A percentile compares a stretch with the other conserved stretches of the same genome.
Evolutionary conservation across 441 rosid species (phyloP).

Genomic region (Manihot esculenta): DNA sequence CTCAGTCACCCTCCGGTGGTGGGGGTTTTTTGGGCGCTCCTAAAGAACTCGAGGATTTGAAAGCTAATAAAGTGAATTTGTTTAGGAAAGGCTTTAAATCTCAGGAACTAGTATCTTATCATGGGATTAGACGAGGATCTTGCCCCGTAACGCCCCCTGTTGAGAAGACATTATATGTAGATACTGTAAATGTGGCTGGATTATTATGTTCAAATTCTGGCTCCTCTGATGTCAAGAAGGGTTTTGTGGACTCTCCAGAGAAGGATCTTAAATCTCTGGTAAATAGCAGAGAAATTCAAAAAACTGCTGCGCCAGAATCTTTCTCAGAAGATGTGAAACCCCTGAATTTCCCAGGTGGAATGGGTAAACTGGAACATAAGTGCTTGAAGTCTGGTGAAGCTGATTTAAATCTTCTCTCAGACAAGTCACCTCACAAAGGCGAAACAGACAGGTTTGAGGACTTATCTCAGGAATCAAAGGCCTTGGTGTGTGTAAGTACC

Average conservation of each 20-base stretch:
- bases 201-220: constrained; percentile 26
- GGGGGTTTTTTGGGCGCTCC: constrained; percentile 51
- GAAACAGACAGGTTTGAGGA: constrained; percentile 25
- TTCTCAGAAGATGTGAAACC: constrained; percentile 27
- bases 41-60: constrained; percentile 48
- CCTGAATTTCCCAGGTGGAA: constrained; percentile 14
- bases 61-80: constrained; percentile 37
- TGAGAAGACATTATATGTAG: constrained; percentile 65
- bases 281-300: constrained; percentile 29
- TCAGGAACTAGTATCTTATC: constrained; percentile 51
- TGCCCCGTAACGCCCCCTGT: constrained; percentile 44
- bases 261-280: constrained; percentile 21
- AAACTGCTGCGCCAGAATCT: constrained; percentile 18
- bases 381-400: constrained; percentile 9
- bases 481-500: constrained; percentile 33
- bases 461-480: constrained; percentile 32
- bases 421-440: constrained; percentile 19
- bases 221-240: constrained; percentile 30
- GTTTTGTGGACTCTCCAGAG: constrained; percentile 19
- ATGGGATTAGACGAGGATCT: constrained; percentile 31
- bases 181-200: constrained; percentile 40
- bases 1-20: constrained; percentile 54
- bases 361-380: constrained; percentile 11
- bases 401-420: constrained; percentile 23
- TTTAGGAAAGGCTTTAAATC: constrained; percentile 41